Conservation (phyloP, 805 yeast genomes). For the Metschnikowia vanudenii region DNA sequence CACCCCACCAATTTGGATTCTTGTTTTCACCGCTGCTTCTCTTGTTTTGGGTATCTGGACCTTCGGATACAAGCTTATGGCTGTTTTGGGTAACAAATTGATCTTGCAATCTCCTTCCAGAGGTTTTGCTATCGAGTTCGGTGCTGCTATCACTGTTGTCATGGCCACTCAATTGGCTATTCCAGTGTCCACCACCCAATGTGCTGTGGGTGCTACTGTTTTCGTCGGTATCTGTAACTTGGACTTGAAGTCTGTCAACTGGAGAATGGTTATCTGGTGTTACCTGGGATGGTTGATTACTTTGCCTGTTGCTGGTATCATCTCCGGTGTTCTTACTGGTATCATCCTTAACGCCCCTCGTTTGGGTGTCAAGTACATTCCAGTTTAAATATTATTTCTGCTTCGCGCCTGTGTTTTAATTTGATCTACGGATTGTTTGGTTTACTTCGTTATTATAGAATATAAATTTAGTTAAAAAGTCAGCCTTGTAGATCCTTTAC, state of each 20-base stretch:
- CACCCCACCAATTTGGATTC: conserved; percentile 69
- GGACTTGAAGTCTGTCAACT: conserved; percentile 62
- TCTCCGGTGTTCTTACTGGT: conserved; percentile 65
- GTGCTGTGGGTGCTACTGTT: conserved; percentile 76
- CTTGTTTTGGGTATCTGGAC: conserved; percentile 70
- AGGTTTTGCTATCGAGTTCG: conserved; percentile 74
- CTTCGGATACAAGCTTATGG: conserved; percentile 68
- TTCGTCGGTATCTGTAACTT: conserved; percentile 72
- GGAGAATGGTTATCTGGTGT: conserved; percentile 75
- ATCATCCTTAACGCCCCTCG: conserved; percentile 65
- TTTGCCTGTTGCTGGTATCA: conserved; percentile 68
- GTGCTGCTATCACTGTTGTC: conserved; percentile 73
- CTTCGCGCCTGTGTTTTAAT: too few relatives aligned
- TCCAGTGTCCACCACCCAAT: conserved; percentile 77
- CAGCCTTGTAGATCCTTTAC: too few relatives aligned
- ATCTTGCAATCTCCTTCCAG: conserved; percentile 76
- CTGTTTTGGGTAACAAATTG: conserved; percentile 68
- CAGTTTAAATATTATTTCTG: conserved; percentile 5
- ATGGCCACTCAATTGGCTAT: conserved; percentile 72
- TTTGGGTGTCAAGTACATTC: conserved; percentile 30
- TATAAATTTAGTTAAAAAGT: too few relatives aligned
- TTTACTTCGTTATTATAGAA: too few relatives aligned
- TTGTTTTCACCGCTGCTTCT: conserved; percentile 65
- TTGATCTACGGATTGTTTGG: too few relatives aligned
- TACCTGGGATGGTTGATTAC: conserved; percentile 73